phyloP scores from a whole-genome alignment of 345 rosid genomes.

The Eutrema yunnanense region DNA sequence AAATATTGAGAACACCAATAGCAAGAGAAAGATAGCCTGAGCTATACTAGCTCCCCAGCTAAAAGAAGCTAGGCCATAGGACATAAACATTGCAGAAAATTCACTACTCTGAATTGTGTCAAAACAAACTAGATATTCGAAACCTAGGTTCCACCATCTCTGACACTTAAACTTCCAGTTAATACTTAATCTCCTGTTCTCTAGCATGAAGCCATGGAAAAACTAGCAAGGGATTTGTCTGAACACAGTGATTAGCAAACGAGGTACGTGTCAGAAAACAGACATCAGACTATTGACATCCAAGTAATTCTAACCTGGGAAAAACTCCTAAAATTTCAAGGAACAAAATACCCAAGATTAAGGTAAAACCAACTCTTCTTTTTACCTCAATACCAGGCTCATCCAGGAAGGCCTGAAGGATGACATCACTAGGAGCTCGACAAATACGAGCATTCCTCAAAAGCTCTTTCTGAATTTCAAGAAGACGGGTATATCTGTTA shows the following conservation, averaged over 20 bases:
- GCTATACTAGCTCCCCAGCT: conserved; percentile 2
- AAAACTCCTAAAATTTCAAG: neutral
- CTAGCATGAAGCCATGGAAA: neutral
- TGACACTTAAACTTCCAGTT: neutral
- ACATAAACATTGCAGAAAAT: neutral
- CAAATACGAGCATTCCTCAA: conserved; percentile 57
- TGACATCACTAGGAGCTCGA: conserved; percentile 62
- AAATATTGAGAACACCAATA: neutral
- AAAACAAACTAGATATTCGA: neutral
- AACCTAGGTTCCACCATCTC: neutral
- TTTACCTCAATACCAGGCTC: conserved; percentile 44
- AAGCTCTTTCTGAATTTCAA: conserved; percentile 90
- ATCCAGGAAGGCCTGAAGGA: conserved; percentile 51
- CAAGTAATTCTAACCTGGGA: neutral
- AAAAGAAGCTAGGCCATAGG: neutral
- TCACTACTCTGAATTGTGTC: neutral
- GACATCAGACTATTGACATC: neutral
- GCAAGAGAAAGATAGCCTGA: neutral
- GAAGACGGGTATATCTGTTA: conserved; percentile 83
- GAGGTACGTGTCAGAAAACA: neutral
- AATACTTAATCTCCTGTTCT: neutral
- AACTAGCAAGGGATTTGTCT: neutral
- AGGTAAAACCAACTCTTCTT: conserved; percentile 35
- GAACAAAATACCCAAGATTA: neutral
- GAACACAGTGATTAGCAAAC: neutral